A percentile compares a stretch with the other conserved stretches of the same genome.
These are phyloP conservation scores for Camellia sinensis DNA, from an alignment of 148 eudicot genomes.

Conservation along the genomic window DNA sequence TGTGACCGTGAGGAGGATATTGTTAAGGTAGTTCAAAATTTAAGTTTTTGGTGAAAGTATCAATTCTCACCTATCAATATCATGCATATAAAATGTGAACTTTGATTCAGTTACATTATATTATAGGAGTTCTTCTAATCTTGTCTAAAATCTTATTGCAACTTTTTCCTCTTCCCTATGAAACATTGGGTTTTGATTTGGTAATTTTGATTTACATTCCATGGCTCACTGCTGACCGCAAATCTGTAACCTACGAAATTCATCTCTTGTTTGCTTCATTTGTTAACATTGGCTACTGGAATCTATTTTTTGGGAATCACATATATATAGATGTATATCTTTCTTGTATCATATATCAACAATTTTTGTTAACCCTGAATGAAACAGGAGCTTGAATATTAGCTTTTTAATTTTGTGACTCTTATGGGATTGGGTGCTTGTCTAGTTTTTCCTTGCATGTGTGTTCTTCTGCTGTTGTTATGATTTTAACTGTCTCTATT, in stretches of 20 bases:
- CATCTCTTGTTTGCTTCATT: background rate
- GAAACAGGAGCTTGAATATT: background rate
- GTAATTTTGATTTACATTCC: background rate
- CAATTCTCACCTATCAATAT: constrained; percentile 1
- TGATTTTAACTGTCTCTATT: background rate
- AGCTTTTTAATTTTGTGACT: background rate
- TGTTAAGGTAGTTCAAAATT: constrained; percentile 42
- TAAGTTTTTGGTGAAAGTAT: background rate
- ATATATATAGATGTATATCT: background rate
- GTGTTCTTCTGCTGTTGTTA: background rate
- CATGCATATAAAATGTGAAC: background rate
- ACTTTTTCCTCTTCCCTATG: background rate
- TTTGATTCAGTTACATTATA: background rate
- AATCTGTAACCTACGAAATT: constrained; percentile 1
- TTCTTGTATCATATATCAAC: background rate
- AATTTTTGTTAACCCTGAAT: background rate
- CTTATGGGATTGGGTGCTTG: background rate
- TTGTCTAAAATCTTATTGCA: background rate
- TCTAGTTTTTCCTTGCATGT: background rate
- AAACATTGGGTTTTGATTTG: background rate
- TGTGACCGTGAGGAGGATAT: constrained; percentile 59
- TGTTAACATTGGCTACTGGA: background rate
- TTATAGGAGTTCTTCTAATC: background rate
- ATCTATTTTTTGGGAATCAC: no score
- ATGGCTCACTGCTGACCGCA: background rate